Evolutionary conservation across 176 grass and related monocot species (phyloP).

Genomic region (Chloris gayana): DNA sequence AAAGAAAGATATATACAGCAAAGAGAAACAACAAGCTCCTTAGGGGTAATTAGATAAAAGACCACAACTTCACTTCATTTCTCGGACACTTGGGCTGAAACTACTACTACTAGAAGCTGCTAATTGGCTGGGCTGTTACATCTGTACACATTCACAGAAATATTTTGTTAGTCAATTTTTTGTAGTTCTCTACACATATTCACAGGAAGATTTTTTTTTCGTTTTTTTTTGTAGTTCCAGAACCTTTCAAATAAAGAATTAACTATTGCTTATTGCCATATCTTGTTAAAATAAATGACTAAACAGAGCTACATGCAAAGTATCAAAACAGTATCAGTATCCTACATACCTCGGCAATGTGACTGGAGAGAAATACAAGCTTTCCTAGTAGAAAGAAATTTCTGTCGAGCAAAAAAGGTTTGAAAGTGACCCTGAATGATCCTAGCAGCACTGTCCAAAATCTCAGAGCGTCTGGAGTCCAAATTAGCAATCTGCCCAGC

Average conservation of each 20-base stretch:
- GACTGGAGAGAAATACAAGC: slow-evolving; percentile 66
- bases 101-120: too few relatives aligned
- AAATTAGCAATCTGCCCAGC: slow-evolving; percentile 90
- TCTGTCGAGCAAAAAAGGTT: slow-evolving; percentile 62
- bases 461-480: slow-evolving; percentile 70
- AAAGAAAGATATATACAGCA: too few relatives aligned
- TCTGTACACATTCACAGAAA: background rate
- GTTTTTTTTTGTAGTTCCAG: slow-evolving; percentile 8
- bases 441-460: slow-evolving; percentile 75
- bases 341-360: slow-evolving; percentile 70
- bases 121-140: too few relatives aligned
- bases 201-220: background rate
- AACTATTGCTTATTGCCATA: background rate
- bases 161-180: background rate
- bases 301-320: slow-evolving; percentile 3
- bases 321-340: background rate
- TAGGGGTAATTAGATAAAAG: too few relatives aligned
- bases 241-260: background rate
- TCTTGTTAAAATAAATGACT: background rate
- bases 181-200: background rate
- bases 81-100: too few relatives aligned
- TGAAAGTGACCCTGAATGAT: slow-evolving; percentile 61
- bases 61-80: too few relatives aligned
- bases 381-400: slow-evolving; percentile 57
- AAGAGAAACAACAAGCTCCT: too few relatives aligned